Conservation (phyloP, 176 grass and related monocot genomes). For the Eleusine indica region DNA sequence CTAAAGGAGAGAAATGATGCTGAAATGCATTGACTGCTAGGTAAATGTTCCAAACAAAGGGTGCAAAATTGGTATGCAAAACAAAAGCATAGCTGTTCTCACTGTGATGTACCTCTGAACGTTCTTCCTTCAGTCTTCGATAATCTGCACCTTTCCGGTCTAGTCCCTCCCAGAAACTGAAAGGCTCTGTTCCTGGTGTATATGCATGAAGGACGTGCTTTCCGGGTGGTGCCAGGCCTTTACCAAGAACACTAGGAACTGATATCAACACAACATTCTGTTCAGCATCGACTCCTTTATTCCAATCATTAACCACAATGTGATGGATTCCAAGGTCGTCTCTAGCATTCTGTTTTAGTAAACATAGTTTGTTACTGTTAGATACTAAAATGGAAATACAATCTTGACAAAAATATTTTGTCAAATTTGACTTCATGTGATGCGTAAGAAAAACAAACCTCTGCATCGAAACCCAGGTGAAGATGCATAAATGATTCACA, state of each 20-base stretch:
- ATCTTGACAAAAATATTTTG: constrained; percentile 5
- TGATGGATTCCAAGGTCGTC: constrained; percentile 97
- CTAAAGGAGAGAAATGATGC: not conserved
- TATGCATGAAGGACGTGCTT: constrained; percentile 96
- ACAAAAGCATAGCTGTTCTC: constrained; percentile 11
- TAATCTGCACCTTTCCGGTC: constrained; percentile 72
- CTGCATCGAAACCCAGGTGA: constrained; percentile 81
- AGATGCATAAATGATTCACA: constrained; percentile 99
- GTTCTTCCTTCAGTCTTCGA: constrained; percentile 83
- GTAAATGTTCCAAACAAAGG: not conserved
- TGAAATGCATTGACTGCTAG: not conserved
- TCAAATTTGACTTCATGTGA: not conserved
- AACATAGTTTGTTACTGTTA: constrained; percentile 14
- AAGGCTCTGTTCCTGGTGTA: constrained; percentile 90
- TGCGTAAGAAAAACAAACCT: constrained; percentile 48
- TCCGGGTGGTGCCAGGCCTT: constrained; percentile 72
- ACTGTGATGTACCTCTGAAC: constrained; percentile 66
- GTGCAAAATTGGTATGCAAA: not conserved
- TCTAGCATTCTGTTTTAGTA: constrained; percentile 55
- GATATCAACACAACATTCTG: constrained; percentile 95
- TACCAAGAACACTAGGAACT: constrained; percentile 72
- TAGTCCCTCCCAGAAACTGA: constrained; percentile 85
- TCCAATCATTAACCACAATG: constrained; percentile 90
- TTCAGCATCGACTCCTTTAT: constrained; percentile 74
- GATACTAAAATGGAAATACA: not conserved